Evolutionary conservation across 208 protist species (phyloP).

Genomic region (Spongospora subterranea): DNA sequence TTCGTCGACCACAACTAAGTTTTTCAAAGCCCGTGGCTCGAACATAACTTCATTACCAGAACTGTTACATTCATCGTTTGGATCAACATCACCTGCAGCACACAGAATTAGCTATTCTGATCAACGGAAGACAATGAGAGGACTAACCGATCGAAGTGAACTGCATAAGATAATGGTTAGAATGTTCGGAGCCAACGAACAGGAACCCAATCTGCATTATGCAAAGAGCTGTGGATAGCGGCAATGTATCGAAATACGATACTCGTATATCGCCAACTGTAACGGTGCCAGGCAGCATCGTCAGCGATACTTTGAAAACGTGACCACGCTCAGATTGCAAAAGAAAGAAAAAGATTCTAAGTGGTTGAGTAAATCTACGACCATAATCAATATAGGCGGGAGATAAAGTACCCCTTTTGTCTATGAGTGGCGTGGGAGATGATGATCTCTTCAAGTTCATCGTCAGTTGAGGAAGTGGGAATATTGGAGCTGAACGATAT

Average conservation of each 20-base stretch:
- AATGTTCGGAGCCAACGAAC: constrained; percentile 92
- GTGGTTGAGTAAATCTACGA: no score
- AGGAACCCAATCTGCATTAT: constrained; percentile 93
- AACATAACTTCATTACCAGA: constrained; percentile 54
- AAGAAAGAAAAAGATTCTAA: constrained; percentile 70
- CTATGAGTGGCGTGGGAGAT: constrained; percentile 21
- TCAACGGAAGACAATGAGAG: not conserved
- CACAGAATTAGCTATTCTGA: not conserved
- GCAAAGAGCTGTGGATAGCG: constrained; percentile 82
- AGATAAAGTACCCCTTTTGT: constrained; percentile 48
- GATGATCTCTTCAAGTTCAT: not conserved
- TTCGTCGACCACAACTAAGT: constrained; percentile 78
- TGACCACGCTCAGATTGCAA: constrained; percentile 96
- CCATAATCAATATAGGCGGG: not conserved
- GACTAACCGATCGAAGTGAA: constrained; percentile 74
- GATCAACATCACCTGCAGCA: constrained; percentile 22
- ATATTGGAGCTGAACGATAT: not conserved
- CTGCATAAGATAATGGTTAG: constrained; percentile 87
- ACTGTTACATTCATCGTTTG: not conserved
- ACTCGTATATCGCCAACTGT: constrained; percentile 61
- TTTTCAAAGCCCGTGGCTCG: constrained; percentile 74
- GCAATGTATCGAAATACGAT: constrained; percentile 96
- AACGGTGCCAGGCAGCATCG: not conserved
- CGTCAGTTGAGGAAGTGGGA: not conserved
- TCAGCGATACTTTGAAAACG: constrained; percentile 87